A percentile compares a stretch with the other conserved stretches of the same genome.
These are phyloP conservation scores for Hibiscus syriacus DNA, from an alignment of 345 rosid species.

Conservation along the genomic window DNA sequence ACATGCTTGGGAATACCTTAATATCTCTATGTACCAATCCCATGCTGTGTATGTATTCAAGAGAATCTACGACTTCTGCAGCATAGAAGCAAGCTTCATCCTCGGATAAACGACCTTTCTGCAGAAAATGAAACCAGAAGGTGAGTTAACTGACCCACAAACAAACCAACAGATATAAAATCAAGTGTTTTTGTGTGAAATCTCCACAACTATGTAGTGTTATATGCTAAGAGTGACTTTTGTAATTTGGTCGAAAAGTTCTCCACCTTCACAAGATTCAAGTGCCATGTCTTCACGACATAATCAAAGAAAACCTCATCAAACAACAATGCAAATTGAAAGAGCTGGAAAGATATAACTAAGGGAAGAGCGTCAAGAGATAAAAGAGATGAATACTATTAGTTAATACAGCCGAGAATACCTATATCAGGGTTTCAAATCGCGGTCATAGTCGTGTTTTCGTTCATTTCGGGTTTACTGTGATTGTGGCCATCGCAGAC, in stretches of 20 bases:
- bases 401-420: slow-evolving; percentile 21
- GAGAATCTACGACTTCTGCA: slow-evolving; percentile 93
- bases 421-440: no score
- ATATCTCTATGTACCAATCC: slow-evolving; percentile 97
- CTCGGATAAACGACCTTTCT: slow-evolving; percentile 84
- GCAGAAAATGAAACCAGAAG: slow-evolving; percentile 16
- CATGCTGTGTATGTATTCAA: slow-evolving; percentile 86
- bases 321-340: slow-evolving; percentile 9
- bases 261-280: slow-evolving; percentile 98
- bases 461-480: no score
- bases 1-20: slow-evolving; percentile 44
- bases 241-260: slow-evolving; percentile 38
- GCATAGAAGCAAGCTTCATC: slow-evolving; percentile 88
- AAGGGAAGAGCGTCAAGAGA: slow-evolving; percentile 6
- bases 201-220: no score
- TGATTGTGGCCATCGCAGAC: no score
- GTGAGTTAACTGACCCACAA: not conserved
- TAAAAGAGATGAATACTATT: no score
- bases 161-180: slow-evolving; percentile 5
- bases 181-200: not conserved
- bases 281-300: slow-evolving; percentile 83
- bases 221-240: not conserved
- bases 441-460: no score
- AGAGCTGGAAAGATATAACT: slow-evolving; percentile 6
- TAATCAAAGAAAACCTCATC: slow-evolving; percentile 22